Conservation (phyloP, 2,329 filamentous ascomycete genomes). For the Aurifilum marmelostoma region DNA sequence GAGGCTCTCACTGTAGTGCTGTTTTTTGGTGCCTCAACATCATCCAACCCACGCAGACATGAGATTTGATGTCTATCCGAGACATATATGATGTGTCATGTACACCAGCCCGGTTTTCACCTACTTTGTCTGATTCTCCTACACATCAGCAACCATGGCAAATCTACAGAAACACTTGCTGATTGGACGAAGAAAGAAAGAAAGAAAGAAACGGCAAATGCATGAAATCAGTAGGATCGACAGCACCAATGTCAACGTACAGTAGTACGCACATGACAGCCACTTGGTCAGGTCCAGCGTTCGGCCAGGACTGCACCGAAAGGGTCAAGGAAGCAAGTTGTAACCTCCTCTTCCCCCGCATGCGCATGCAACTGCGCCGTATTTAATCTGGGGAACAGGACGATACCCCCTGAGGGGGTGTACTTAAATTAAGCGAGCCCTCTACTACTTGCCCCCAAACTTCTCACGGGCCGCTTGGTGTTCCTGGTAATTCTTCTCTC, state of each 20-base stretch:
- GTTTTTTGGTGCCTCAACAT: too few relatives aligned
- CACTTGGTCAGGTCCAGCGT: not conserved
- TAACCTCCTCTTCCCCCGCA: not conserved
- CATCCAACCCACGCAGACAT: too few relatives aligned
- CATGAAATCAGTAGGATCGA: not conserved
- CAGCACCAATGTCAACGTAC: not conserved
- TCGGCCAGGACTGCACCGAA: conserved; percentile 23
- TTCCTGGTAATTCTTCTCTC: not conserved
- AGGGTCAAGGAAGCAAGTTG: not conserved
- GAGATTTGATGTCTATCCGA: not conserved
- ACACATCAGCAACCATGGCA: too few relatives aligned
- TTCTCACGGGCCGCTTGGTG: not conserved
- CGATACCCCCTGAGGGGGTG: not conserved
- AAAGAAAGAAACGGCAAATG: too few relatives aligned
- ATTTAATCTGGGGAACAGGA: not conserved
- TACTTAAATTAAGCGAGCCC: not conserved
- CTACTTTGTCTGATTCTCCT: too few relatives aligned
- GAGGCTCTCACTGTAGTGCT: too few relatives aligned
- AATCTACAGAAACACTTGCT: too few relatives aligned
- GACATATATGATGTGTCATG: too few relatives aligned
- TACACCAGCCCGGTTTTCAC: too few relatives aligned
- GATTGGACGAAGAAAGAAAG: too few relatives aligned
- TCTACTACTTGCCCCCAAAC: not conserved
- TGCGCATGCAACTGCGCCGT: conserved; percentile 1
- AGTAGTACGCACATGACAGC: not conserved